These are phyloP conservation scores for Coleophoma crateriformis DNA, from an alignment of 2,329 filamentous ascomycete species.

Conservation along the genomic window DNA sequence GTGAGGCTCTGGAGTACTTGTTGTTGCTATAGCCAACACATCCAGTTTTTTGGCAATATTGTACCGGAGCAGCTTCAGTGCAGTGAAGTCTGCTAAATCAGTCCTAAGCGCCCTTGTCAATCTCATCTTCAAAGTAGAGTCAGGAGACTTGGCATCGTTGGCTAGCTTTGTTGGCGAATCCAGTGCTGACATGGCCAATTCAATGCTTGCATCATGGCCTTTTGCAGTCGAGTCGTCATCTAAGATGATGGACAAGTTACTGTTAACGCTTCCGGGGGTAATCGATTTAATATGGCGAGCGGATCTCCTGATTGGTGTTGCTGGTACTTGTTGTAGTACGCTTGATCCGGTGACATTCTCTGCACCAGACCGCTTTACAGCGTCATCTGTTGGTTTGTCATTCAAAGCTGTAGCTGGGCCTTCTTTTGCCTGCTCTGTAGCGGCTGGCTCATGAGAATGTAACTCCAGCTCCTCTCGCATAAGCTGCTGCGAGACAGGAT, in stretches of 20 bases:
- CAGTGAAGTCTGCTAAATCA: constrained; percentile 45
- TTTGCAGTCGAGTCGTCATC: constrained; percentile 14
- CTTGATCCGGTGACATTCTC: not conserved
- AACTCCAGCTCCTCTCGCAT: not conserved
- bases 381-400: not conserved
- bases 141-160: constrained; percentile 11
- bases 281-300: constrained; percentile 1
- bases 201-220: constrained; percentile 24
- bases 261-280: constrained; percentile 2
- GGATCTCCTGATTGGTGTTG: not conserved
- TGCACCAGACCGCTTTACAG: not conserved
- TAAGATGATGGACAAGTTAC: constrained; percentile 10
- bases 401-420: not conserved
- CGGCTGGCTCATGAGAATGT: not conserved
- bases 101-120: constrained; percentile 21
- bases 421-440: not conserved
- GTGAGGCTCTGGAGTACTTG: constrained; percentile 41
- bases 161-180: constrained; percentile 17
- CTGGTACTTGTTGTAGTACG: not conserved
- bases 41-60: constrained; percentile 44
- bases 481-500: not conserved
- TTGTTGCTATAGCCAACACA: constrained; percentile 48
- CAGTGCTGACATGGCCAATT: constrained; percentile 20
- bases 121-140: constrained; percentile 12
- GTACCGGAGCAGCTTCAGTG: constrained; percentile 46